Percentiles rank a stretch among this genome's conserved stretches.
Evolutionary conservation across 345 rosid genomes (phyloP).

Genomic region (Citrus cavaleriei): DNA sequence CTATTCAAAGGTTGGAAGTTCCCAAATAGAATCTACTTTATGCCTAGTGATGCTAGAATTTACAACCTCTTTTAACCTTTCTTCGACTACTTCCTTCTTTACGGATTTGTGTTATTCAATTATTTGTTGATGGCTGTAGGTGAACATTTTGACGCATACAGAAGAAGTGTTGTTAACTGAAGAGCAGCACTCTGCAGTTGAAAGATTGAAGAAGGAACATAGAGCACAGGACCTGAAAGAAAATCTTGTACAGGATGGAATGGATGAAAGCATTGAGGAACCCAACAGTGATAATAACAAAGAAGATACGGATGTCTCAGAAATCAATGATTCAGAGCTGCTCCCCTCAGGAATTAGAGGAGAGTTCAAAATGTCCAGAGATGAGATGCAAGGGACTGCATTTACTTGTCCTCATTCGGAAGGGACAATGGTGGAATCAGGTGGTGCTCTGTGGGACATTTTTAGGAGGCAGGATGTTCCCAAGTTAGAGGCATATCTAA

Average conservation of each 20-base stretch:
- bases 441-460: constrained; percentile 92
- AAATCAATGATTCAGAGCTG: constrained; percentile 8
- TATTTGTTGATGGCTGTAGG: constrained; percentile 32
- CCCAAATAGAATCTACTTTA: neutral
- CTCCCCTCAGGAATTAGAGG: neutral
- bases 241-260: constrained; percentile 3
- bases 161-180: constrained; percentile 49
- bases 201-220: constrained; percentile 51
- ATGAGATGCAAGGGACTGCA: constrained; percentile 10
- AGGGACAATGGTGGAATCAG: constrained; percentile 20
- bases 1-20: neutral
- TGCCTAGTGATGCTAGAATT: neutral
- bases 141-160: constrained; percentile 75
- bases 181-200: constrained; percentile 49
- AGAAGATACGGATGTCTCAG: constrained; percentile 5
- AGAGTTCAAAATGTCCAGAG: neutral
- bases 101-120: neutral
- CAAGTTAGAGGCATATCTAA: constrained; percentile 64
- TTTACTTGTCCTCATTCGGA: neutral
- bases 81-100: neutral
- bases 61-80: neutral
- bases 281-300: neutral
- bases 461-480: constrained; percentile 88
- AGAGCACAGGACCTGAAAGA: constrained; percentile 57
- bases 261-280: neutral